These are phyloP conservation scores for Dalbergia oliveri DNA, from an alignment of 306 rosid species.

Conservation along the genomic window DNA sequence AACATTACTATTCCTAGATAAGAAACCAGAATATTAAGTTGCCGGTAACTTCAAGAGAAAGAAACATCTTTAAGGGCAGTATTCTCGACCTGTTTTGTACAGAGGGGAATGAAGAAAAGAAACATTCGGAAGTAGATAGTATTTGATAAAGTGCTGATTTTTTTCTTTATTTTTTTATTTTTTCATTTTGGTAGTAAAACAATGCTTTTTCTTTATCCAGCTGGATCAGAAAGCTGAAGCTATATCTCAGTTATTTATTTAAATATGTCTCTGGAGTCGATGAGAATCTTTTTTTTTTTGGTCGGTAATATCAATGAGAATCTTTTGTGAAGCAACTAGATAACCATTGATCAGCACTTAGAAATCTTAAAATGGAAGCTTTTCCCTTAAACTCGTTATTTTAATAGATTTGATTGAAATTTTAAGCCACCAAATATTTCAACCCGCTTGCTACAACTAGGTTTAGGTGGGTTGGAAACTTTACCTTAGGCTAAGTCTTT, in stretches of 20 bases:
- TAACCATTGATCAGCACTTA: slow-evolving; percentile 29
- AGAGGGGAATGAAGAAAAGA: not conserved
- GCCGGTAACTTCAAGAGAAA: slow-evolving; percentile 61
- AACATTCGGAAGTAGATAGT: slow-evolving; percentile 12
- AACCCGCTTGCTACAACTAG: too few relatives aligned
- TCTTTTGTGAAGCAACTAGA: slow-evolving; percentile 50
- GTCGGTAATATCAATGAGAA: slow-evolving; percentile 40
- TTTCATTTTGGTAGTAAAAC: not conserved
- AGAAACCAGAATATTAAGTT: slow-evolving; percentile 55
- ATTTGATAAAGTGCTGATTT: slow-evolving; percentile 37
- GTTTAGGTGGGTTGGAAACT: too few relatives aligned
- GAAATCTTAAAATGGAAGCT: too few relatives aligned
- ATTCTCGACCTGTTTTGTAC: slow-evolving; percentile 45
- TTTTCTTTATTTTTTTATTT: not conserved
- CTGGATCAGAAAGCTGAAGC: slow-evolving; percentile 42
- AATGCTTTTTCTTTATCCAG: slow-evolving; percentile 46
- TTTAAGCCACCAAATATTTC: too few relatives aligned
- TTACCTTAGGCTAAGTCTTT: too few relatives aligned
- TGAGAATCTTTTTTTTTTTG: slow-evolving; percentile 45
- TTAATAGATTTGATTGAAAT: too few relatives aligned
- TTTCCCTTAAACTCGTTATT: too few relatives aligned
- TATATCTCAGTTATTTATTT: slow-evolving; percentile 36
- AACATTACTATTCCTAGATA: slow-evolving; percentile 53
- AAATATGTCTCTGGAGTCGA: slow-evolving; percentile 46
- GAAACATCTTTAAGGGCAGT: slow-evolving; percentile 48